phyloP scores from a whole-genome alignment of 306 rosid genomes.

The Pterocarpus macrocarpus region DNA sequence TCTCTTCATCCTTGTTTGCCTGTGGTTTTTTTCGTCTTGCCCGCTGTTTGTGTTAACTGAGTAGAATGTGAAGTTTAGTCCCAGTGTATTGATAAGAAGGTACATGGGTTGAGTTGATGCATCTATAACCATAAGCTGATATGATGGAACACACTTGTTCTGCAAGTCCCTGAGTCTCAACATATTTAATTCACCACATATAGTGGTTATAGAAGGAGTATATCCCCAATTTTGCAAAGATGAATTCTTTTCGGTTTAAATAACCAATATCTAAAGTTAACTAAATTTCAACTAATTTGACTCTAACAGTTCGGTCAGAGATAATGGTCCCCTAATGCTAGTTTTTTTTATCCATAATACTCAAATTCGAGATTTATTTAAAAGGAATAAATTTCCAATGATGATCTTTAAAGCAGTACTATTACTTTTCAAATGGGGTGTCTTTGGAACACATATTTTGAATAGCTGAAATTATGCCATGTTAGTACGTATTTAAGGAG shows the following conservation, averaged over 20 bases:
- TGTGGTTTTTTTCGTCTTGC: slow-evolving; percentile 3
- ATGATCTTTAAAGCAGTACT: no score
- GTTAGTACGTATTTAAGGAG: no score
- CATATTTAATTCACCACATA: slow-evolving; percentile 1
- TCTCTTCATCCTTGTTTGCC: slow-evolving; percentile 32
- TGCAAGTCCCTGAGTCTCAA: neutral
- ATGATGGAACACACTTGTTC: slow-evolving; percentile 30
- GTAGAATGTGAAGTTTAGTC: slow-evolving; percentile 30
- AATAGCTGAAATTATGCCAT: no score
- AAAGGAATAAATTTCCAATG: no score
- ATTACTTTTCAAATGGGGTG: no score
- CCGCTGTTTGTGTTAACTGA: slow-evolving; percentile 30
- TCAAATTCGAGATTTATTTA: no score
- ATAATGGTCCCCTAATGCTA: no score
- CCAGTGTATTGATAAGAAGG: slow-evolving; percentile 16
- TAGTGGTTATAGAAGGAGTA: slow-evolving; percentile 7
- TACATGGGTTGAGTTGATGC: slow-evolving; percentile 34
- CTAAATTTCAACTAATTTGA: no score
- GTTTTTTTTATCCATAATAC: no score
- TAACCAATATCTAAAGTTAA: no score
- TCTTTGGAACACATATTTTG: no score
- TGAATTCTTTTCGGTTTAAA: neutral
- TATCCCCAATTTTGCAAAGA: slow-evolving; percentile 7
- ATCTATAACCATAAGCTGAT: neutral
- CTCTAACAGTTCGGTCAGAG: no score